These are phyloP conservation scores for slime mould (Dictyostelium discoideum) DNA, from an alignment of 78 protist species.

Conservation along the genomic window DNA sequence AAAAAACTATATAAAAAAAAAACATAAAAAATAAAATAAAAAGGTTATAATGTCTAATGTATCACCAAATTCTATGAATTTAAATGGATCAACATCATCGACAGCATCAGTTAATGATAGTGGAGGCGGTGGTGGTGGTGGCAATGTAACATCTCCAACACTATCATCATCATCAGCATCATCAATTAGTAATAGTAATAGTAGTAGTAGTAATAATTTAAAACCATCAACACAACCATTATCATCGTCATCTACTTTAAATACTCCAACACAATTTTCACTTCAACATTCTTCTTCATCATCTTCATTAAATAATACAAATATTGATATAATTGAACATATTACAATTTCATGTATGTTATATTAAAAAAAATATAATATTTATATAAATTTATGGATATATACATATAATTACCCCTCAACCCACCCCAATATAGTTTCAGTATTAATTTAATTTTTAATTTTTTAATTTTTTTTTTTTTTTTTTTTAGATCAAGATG, in stretches of 20 bases:
- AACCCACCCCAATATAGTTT: no score
- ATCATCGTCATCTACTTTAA: not conserved
- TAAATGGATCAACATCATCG: not conserved
- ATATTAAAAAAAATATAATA: not conserved
- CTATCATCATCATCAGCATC: not conserved
- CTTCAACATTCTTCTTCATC: not conserved
- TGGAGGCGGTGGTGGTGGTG: not conserved
- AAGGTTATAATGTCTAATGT: not conserved
- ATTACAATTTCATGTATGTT: constrained; percentile 48
- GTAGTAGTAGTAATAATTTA: not conserved
- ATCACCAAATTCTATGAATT: not conserved
- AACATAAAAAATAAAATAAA: not conserved
- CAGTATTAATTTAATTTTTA: not conserved
- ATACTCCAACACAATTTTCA: not conserved
- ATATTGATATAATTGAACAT: constrained; percentile 22
- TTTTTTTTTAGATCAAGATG: constrained; percentile 43
- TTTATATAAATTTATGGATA: not conserved
- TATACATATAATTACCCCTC: no score
- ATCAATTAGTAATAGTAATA: not conserved
- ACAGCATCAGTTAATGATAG: not conserved
- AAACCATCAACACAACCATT: not conserved
- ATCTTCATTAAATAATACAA: constrained; percentile 18
- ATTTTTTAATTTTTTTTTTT: not conserved
- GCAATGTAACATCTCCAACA: not conserved
- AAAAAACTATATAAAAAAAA: no score